Base-by-base conservation (phyloP, 129 eudicot genomes). In the Tagetes patula region DNA sequence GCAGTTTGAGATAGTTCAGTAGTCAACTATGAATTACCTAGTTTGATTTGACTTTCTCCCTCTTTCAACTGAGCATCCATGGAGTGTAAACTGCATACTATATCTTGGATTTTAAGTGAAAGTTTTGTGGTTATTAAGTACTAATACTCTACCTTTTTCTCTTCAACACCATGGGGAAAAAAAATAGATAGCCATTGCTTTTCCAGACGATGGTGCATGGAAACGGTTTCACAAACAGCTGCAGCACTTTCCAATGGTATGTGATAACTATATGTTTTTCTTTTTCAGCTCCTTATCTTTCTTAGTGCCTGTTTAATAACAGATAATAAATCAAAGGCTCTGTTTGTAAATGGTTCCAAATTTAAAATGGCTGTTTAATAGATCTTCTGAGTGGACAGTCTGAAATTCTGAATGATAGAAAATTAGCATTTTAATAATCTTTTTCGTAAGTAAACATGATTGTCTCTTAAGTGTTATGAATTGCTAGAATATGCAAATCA, bases 121-220 rank as follows among this genome's bases (percentile, higher is more conserved):
- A 72, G 34, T 37, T 72, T 67, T 3, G 73, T 65, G 47, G 50
- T 78, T 49, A 5, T 63, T 66, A 60, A 66, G 48, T 59, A 34
- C 41, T 84, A 64, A 61, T 50, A 77, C 58, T 50, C 58, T 5
- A 55, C 61, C 65, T 27, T 76, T 34, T 65, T 49, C 74, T 59
- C 53, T 37, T 74, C 12, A 62, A 47, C 39, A 46, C 58, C 65
- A 50, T 11, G 43, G 62, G 14, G 45, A 55, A 38, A 10, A 79
- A 48, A 65, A 72, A 14, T 48, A 91, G 99, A 90, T 94, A 86
- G 83, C 97, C 34, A 82, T 94, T 69, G 99, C 99, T 73, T 94
- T 94, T 83, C 99, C 99, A 6, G 99, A 94, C 80, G 99, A 94
- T 76, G 99, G 99, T 83, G 95, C 99, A 63, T 94, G 99, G 99